Conservation (phyloP, 2,329 filamentous ascomycete genomes). For the Sclerotiophoma versabilis region DNA sequence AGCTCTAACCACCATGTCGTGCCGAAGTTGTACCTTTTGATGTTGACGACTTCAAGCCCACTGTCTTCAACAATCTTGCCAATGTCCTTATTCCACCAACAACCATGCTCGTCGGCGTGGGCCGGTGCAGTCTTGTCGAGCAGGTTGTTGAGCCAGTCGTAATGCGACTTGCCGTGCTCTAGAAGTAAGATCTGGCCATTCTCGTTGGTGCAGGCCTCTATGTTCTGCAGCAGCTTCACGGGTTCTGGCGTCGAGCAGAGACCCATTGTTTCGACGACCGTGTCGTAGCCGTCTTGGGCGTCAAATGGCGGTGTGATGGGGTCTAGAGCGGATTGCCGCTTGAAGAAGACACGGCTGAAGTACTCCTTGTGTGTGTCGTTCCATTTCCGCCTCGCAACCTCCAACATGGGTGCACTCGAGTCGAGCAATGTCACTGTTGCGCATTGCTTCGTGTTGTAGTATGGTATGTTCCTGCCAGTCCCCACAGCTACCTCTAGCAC, state of each 20-base stretch:
- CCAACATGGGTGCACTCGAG: slow-evolving; percentile 57
- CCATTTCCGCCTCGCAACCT: slow-evolving; percentile 58
- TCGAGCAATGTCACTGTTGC: slow-evolving; percentile 58
- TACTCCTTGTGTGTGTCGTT: slow-evolving; percentile 50
- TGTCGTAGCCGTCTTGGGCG: slow-evolving; percentile 55
- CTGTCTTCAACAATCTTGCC: slow-evolving; percentile 56
- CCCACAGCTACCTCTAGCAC: slow-evolving; percentile 59
- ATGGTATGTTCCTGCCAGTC: slow-evolving; percentile 57
- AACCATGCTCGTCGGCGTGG: slow-evolving; percentile 59
- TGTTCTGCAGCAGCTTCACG: slow-evolving; percentile 53
- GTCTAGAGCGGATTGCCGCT: slow-evolving; percentile 54
- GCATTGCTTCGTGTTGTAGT: slow-evolving; percentile 52
- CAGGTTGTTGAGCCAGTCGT: slow-evolving; percentile 56
- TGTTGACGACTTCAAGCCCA: slow-evolving; percentile 56
- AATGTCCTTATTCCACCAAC: slow-evolving; percentile 63
- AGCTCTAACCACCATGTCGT: slow-evolving; percentile 60
- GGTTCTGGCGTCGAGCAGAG: slow-evolving; percentile 58
- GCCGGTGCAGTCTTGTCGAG: slow-evolving; percentile 56
- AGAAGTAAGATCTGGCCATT: slow-evolving; percentile 56
- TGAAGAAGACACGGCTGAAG: slow-evolving; percentile 50
- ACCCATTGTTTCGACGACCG: slow-evolving; percentile 61
- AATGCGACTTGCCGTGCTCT: slow-evolving; percentile 59
- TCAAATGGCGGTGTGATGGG: slow-evolving; percentile 53
- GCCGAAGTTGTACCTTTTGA: slow-evolving; percentile 57
- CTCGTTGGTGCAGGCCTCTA: slow-evolving; percentile 53